Evolutionary conservation across 2,329 filamentous ascomycete genomes (phyloP).

Genomic region (Aureobasidium mangrovei): DNA sequence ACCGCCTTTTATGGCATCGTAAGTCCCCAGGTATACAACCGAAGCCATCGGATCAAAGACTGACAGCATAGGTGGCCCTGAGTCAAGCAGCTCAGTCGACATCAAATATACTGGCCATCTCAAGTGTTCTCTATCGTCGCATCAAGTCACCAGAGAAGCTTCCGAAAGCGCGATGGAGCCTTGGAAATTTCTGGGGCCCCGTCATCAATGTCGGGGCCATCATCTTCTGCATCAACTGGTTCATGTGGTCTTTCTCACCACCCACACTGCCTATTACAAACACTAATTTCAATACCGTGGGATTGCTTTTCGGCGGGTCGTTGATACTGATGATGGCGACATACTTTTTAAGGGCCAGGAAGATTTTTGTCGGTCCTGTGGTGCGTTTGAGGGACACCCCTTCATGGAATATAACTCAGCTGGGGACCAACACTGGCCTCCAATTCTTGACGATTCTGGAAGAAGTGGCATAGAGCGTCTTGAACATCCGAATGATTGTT

Average conservation of each 20-base stretch:
- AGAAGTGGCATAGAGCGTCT: too few relatives aligned
- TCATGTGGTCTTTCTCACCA: background rate
- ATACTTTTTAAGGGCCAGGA: background rate
- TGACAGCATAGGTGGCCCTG: background rate
- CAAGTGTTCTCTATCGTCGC: background rate
- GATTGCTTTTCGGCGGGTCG: background rate
- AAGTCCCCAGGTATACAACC: background rate
- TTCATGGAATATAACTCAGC: background rate
- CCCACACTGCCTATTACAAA: background rate
- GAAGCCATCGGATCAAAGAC: background rate
- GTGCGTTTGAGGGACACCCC: background rate
- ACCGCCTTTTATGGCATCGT: constrained; percentile 16
- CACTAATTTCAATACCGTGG: background rate
- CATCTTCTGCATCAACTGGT: background rate
- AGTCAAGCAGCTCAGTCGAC: background rate
- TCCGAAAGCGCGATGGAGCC: background rate
- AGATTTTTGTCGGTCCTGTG: background rate
- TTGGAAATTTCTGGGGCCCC: background rate
- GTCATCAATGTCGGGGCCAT: background rate
- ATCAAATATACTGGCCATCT: background rate
- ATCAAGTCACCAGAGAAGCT: background rate
- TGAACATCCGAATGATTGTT: too few relatives aligned
- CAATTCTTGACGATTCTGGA: constrained; percentile 10
- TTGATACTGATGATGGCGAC: background rate
- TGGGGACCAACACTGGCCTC: background rate